These are phyloP conservation scores for Cytidiella melzeri DNA, from an alignment of 768 basidiomycete genomes.

Conservation along the genomic window DNA sequence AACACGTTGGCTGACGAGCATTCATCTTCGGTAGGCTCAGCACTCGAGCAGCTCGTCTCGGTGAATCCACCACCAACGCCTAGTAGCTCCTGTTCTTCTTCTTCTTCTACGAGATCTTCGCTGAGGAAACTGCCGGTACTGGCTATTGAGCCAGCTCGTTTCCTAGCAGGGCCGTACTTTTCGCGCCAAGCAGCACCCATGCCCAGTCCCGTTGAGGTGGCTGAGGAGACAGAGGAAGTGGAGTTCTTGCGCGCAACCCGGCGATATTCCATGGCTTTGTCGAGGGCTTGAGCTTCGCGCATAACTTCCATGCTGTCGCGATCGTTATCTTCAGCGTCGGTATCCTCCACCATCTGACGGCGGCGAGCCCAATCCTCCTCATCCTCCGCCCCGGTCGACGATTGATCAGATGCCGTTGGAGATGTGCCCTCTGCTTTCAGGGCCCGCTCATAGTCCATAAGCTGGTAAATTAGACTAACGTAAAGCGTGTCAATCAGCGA, in stretches of 20 bases:
- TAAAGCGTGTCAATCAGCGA: slow-evolving; percentile 1
- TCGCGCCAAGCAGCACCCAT: slow-evolving; percentile 63
- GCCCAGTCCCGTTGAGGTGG: slow-evolving; percentile 38
- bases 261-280: slow-evolving; percentile 85
- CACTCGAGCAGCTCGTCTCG: slow-evolving; percentile 22
- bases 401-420: slow-evolving; percentile 47
- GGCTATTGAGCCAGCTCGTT: slow-evolving; percentile 70
- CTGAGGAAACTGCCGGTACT: slow-evolving; percentile 68
- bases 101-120: slow-evolving; percentile 77
- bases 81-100: slow-evolving; percentile 69
- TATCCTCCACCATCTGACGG: slow-evolving; percentile 54
- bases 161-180: slow-evolving; percentile 53
- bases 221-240: slow-evolving; percentile 52
- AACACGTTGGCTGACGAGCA: slow-evolving; percentile 23
- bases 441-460: slow-evolving; percentile 84
- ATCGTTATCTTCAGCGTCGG: slow-evolving; percentile 44
- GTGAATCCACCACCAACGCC: slow-evolving; percentile 65
- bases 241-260: slow-evolving; percentile 70
- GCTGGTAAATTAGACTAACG: slow-evolving; percentile 82
- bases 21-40: slow-evolving; percentile 30
- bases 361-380: slow-evolving; percentile 80
- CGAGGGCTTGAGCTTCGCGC: slow-evolving; percentile 76
- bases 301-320: slow-evolving; percentile 52
- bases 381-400: slow-evolving; percentile 54
- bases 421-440: slow-evolving; percentile 46